Evolutionary conservation across 345 rosid species (phyloP).

Genomic region (Gossypium mustelinum): DNA sequence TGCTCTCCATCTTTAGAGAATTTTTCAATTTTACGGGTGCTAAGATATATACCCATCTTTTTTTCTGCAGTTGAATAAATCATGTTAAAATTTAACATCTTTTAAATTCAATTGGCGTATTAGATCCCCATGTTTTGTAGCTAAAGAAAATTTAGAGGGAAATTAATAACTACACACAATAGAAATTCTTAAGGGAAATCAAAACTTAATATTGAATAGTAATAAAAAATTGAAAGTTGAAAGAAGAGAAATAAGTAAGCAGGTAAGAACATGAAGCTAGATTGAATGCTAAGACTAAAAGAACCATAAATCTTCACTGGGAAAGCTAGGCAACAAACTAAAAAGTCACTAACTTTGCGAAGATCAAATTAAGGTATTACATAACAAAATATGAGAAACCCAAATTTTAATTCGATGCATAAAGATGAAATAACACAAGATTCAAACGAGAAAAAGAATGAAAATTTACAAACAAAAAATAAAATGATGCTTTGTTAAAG

Average conservation of each 20-base stretch:
- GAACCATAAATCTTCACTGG: not conserved
- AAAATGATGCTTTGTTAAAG: not conserved
- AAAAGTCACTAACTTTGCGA: not conserved
- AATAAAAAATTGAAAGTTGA: not conserved
- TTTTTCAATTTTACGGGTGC: constrained; percentile 92
- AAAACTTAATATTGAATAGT: not conserved
- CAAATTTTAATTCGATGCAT: constrained; percentile 11
- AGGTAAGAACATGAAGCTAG: not conserved
- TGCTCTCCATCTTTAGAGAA: constrained; percentile 85
- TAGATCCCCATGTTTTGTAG: not conserved
- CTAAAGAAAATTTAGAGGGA: not conserved
- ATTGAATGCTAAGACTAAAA: not conserved
- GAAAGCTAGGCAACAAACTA: not conserved
- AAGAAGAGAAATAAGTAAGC: not conserved
- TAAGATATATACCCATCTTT: constrained; percentile 85
- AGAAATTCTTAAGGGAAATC: not conserved
- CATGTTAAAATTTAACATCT: not conserved
- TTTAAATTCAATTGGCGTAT: not conserved
- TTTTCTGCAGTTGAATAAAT: constrained; percentile 22
- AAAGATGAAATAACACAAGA: not conserved
- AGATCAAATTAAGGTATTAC: not conserved
- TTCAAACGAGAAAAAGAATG: not conserved
- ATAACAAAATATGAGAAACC: not conserved
- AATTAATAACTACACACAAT: constrained; percentile 1
- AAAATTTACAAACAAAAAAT: not conserved